phyloP scores from a whole-genome alignment of 768 basidiomycete species.

The Clitopilus hobsonii region DNA sequence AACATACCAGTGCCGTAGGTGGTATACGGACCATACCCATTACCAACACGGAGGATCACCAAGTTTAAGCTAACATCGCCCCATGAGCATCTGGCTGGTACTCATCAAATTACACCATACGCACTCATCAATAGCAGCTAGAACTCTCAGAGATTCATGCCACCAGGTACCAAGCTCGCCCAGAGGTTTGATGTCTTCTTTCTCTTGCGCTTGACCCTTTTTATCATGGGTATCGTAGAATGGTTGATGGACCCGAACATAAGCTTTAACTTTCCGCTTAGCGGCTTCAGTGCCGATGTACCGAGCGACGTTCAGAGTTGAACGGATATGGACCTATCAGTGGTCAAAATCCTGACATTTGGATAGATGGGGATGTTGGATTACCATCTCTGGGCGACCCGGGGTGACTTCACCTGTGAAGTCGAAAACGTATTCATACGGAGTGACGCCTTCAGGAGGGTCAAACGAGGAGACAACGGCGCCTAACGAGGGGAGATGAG shows the following conservation, averaged over 20 bases:
- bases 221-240: slow-evolving; percentile 67
- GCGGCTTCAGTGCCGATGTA: slow-evolving; percentile 74
- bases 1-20: slow-evolving; percentile 63
- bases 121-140: slow-evolving; percentile 72
- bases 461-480: slow-evolving; percentile 67
- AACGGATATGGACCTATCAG: slow-evolving; percentile 68
- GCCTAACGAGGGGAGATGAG: slow-evolving; percentile 32
- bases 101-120: slow-evolving; percentile 14
- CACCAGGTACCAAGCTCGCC: slow-evolving; percentile 79
- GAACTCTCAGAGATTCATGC: slow-evolving; percentile 76
- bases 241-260: slow-evolving; percentile 71
- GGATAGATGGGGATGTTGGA: slow-evolving; percentile 17
- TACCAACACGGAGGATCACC: slow-evolving; percentile 70
- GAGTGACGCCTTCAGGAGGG: slow-evolving; percentile 60
- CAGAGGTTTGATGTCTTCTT: slow-evolving; percentile 67
- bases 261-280: slow-evolving; percentile 73
- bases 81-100: slow-evolving; percentile 9
- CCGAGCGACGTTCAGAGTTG: slow-evolving; percentile 66
- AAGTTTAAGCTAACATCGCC: slow-evolving; percentile 61
- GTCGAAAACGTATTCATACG: slow-evolving; percentile 82
- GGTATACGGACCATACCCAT: slow-evolving; percentile 79
- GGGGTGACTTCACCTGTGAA: slow-evolving; percentile 75
- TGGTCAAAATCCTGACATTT: slow-evolving; percentile 6
- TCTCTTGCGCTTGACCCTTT: slow-evolving; percentile 64
- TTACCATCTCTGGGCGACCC: slow-evolving; percentile 72